Base-by-base conservation (phyloP, 2,329 filamentous ascomycete species). In the Camptophora hylomeconis region DNA sequence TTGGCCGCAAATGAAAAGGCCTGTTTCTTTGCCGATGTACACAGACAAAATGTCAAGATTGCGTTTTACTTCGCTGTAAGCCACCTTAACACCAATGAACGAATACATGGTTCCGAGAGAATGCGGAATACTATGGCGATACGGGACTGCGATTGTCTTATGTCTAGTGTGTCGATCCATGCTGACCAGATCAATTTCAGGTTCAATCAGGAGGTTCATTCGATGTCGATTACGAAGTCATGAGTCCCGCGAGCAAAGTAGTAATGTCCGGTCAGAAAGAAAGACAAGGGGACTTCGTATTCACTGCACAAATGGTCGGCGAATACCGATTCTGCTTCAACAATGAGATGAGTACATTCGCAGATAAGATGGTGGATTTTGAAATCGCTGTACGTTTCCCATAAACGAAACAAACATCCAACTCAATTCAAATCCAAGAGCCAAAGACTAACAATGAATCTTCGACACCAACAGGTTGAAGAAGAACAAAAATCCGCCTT, bases 261-360 rank as follows among this genome's bases (percentile, higher is more conserved):
- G 77, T 98, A 37, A 61, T 95, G 47, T 75, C 86, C 36, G 89
- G 86, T 37, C 67, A 76, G 45, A 95, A 93, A 61, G 89, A 82
- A 62, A 74, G 87, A 42, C 87, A 95, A 60, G 89, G 87, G 30
- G 89, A 98, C 58, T 95, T 92, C 51, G 89, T 98, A 39, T 98
- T 98, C 57, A 93, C 86, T 0, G 89, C 86, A 24, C 82, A 83
- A 48, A 73, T 83, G 29, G 51, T 69, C 5, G 89, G 89, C 42
- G 87, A 95, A 50, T 94, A 95, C 62, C 73, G 75, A 30, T 95
- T 98, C 64, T 98, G 89, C 69, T 98, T 98, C 66, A 80, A 86
- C 60, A 98, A 98, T 51, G 80, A 89, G 52, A 93, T 98, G 80
- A 92, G 81, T 51, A 95, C 87, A 1, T 94, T 93, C 53, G 78